Conservation (phyloP, 345 rosid species). For the Populus ilicifolia region DNA sequence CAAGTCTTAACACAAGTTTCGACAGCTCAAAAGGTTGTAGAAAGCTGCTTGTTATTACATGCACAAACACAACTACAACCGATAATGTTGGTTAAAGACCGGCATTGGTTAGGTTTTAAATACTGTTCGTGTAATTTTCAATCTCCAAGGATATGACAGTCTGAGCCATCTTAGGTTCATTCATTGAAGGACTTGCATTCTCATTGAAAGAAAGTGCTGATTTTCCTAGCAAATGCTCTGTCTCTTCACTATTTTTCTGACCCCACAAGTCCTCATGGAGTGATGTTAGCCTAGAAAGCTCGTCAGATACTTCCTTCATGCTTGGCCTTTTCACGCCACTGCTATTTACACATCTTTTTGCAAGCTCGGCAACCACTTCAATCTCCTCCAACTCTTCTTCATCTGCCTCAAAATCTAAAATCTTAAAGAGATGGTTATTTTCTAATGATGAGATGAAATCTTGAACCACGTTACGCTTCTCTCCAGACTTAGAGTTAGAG, state of each 20-base stretch:
- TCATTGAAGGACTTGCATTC: background rate
- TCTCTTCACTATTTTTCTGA: background rate
- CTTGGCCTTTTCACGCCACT: background rate
- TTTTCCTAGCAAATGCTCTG: background rate
- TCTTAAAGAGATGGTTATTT: background rate
- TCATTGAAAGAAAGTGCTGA: background rate
- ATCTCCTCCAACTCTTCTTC: background rate
- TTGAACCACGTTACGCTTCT: conserved; percentile 5
- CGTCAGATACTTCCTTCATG: background rate
- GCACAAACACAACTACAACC: no score
- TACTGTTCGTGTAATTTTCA: background rate
- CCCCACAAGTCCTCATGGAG: background rate
- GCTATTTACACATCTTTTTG: background rate
- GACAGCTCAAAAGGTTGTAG: no score
- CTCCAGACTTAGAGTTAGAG: background rate
- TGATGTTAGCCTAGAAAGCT: background rate
- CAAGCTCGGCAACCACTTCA: background rate
- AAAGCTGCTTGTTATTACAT: no score
- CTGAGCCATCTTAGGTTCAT: background rate
- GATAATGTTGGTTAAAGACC: background rate
- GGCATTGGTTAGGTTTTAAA: no score
- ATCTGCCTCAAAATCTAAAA: background rate
- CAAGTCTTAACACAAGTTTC: no score
- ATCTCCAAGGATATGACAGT: background rate
- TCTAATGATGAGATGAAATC: conserved; percentile 15